Conservation (phyloP, 108 stramenopile genomes). For the Hondaea fermentalgiana region DNA sequence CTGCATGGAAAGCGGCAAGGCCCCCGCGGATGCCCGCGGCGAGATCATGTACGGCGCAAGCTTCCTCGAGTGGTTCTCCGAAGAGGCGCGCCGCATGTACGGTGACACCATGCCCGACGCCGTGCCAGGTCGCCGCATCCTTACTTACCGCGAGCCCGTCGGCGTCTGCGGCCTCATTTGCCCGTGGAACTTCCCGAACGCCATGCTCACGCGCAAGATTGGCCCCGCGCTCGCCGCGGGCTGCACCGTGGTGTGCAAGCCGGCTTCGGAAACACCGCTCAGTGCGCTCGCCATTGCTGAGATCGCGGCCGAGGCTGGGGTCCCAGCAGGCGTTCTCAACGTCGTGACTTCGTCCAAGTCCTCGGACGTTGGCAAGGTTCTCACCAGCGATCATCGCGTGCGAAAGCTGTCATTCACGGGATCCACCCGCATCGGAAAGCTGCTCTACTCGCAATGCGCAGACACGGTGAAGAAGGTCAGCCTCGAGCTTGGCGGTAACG, state of each 20-base stretch:
- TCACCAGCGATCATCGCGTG: slow-evolving; percentile 49
- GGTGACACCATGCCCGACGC: slow-evolving; percentile 33
- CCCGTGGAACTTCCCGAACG: slow-evolving; percentile 95
- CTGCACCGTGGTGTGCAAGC: slow-evolving; percentile 36
- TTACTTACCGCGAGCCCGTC: slow-evolving; percentile 73
- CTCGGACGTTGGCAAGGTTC: background rate
- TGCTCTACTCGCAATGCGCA: slow-evolving; percentile 49
- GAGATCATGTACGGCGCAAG: slow-evolving; percentile 71
- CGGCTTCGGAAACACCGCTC: slow-evolving; percentile 39
- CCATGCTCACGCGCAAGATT: slow-evolving; percentile 90
- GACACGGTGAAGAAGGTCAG: slow-evolving; percentile 70
- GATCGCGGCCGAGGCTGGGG: slow-evolving; percentile 61
- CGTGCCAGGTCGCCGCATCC: slow-evolving; percentile 41
- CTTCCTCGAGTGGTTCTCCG: slow-evolving; percentile 80
- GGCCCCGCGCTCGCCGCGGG: slow-evolving; percentile 70
- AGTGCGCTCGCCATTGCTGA: slow-evolving; percentile 26
- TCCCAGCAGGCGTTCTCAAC: slow-evolving; percentile 43
- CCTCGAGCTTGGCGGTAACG: slow-evolving; percentile 73
- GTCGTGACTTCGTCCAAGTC: slow-evolving; percentile 13
- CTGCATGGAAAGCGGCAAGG: slow-evolving; percentile 89
- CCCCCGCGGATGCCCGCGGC: slow-evolving; percentile 68
- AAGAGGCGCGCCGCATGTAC: slow-evolving; percentile 66
- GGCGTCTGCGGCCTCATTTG: slow-evolving; percentile 69
- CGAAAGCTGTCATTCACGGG: slow-evolving; percentile 86
- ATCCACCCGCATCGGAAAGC: slow-evolving; percentile 74